Evolutionary conservation across 2,329 filamentous ascomycete species (phyloP), one percentile per base, ranked within the genome.

Genomic region (Ceratocystiopsis minuta): DNA sequence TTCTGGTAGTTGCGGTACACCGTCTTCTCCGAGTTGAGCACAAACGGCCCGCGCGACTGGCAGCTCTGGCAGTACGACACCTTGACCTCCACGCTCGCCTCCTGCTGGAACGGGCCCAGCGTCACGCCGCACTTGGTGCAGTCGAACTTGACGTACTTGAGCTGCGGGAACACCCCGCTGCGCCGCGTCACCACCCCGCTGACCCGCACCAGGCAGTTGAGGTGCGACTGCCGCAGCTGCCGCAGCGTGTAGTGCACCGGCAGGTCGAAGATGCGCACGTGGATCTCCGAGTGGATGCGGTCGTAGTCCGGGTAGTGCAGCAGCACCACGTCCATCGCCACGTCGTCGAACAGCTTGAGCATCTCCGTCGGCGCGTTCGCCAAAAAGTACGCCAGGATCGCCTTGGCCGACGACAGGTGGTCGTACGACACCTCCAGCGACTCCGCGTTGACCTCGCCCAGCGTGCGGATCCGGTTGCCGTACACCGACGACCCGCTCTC

Each of bases 1-100:
- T 95, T 98, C 59, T 98, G 90, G 62, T 95, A 98, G 60, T 98
- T 98, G 48, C 90, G 81, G 63, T 98, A 98, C 15, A 98, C 82
- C 0, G 90, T 98, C 67, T 94, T 92, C 58, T 96, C 90, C 4
- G 86, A 90, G 63, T 96, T 96, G 50, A 98, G 67, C 0, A 80
- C 93, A 56, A 98, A 98, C 0, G 90, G 92, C 0, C 90, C 90
- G 35, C 85, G 78, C 34, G 85, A 92, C 62, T 96, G 88, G 62
- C 90, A 98, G 57, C 83, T 90, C 56, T 95, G 88, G 57, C 90
- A 98, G 66, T 83, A 98, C 0, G 82, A 84, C 52, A 98, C 84
- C 62, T 88, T 94, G 55, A 98, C 87, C 60, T 98, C 90, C 36
- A 87, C 78, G 47, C 90, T 93, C 36, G 88, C 90, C 63, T 98